Conservation (phyloP, 2,329 filamentous ascomycete species). For the Sarocladium brachiariae region DNA sequence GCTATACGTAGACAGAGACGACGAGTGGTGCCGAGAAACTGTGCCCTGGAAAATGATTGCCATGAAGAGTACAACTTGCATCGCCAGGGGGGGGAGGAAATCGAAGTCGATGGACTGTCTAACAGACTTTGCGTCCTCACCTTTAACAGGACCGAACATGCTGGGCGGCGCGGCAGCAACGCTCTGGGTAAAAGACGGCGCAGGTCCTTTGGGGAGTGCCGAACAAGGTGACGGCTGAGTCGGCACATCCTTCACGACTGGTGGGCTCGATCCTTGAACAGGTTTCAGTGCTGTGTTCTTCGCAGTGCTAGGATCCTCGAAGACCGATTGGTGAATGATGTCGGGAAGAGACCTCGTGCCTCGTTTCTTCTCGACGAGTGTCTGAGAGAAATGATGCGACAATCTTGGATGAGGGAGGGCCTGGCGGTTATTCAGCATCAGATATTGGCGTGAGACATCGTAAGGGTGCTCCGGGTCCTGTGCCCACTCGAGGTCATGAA, state of each 20-base stretch:
- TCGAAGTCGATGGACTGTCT: neutral
- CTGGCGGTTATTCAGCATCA: constrained; percentile 38
- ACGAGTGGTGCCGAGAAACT: no score
- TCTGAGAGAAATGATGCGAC: constrained; percentile 48
- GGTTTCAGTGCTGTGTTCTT: neutral
- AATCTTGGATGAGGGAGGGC: constrained; percentile 42
- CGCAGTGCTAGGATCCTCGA: constrained; percentile 26
- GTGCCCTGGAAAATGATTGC: no score
- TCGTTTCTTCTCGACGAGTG: constrained; percentile 55
- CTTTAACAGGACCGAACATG: neutral
- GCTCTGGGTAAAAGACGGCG: neutral
- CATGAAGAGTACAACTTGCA: no score
- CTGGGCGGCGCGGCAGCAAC: neutral
- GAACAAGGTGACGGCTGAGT: neutral
- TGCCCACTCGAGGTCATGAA: constrained; percentile 49
- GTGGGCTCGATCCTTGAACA: neutral
- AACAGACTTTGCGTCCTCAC: neutral
- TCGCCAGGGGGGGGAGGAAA: no score
- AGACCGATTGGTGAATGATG: constrained; percentile 50
- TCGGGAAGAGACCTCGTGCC: constrained; percentile 42
- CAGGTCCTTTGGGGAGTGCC: neutral
- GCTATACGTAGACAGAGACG: neutral
- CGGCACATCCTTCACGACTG: neutral
- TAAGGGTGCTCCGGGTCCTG: constrained; percentile 25
- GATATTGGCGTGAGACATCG: constrained; percentile 30